These are phyloP conservation scores for Parasarocladium wereldwijsianum DNA, from an alignment of 2,329 filamentous ascomycete genomes.

Conservation along the genomic window DNA sequence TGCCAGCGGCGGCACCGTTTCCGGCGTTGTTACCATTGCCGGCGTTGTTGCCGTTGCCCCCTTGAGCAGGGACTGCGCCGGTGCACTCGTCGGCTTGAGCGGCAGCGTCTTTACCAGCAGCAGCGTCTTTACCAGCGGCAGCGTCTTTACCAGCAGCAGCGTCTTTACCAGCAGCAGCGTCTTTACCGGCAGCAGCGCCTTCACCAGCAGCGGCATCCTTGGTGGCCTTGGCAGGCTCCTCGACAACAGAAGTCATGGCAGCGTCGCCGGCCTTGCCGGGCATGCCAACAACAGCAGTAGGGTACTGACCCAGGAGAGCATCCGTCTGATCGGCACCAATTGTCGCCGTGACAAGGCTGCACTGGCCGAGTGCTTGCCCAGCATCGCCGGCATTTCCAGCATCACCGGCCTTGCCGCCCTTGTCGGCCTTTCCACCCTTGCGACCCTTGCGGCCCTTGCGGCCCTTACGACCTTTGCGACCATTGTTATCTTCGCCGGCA, in stretches of 20 bases:
- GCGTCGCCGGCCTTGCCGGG: too few relatives aligned
- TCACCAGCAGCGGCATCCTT: neutral
- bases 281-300: constrained; percentile 1
- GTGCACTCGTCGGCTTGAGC: neutral
- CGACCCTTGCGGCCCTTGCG: too few relatives aligned
- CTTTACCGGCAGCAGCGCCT: neutral
- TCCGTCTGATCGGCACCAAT: constrained; percentile 3
- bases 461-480: too few relatives aligned
- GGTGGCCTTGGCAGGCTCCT: neutral
- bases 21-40: neutral
- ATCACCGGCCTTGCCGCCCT: neutral
- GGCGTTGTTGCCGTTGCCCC: neutral
- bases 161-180: constrained; percentile 1
- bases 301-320: constrained; percentile 3
- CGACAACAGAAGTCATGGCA: too few relatives aligned
- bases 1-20: constrained; percentile 1
- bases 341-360: constrained; percentile 2
- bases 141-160: neutral
- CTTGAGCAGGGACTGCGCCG: neutral
- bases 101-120: neutral
- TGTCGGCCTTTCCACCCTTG: too few relatives aligned
- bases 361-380: too few relatives aligned
- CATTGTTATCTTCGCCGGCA: too few relatives aligned
- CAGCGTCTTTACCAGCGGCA: neutral
- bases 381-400: neutral